A percentile compares a stretch with the other conserved stretches of the same genome.
Conservation (phyloP, 2,329 filamentous ascomycete genomes). For the Graphilbum ipis-grandicollis region DNA sequence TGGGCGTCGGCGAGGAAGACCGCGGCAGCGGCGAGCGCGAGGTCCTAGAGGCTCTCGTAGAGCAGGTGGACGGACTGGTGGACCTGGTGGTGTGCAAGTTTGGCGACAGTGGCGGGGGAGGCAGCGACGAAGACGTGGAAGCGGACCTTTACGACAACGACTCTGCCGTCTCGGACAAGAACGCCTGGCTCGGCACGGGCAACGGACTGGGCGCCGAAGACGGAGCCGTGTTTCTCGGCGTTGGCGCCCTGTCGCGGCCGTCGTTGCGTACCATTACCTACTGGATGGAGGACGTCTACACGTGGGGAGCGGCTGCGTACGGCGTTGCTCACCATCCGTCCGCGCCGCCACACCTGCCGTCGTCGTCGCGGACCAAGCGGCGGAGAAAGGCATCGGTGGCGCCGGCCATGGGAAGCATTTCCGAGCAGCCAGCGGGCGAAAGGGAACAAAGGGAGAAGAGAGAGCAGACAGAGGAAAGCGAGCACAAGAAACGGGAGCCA, state of each 20-base stretch:
- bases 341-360: constrained; percentile 40
- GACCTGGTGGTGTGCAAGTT: constrained; percentile 82
- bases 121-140: constrained; percentile 1
- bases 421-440: constrained; percentile 1
- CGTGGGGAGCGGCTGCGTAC: constrained; percentile 69
- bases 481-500: not conserved
- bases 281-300: constrained; percentile 83
- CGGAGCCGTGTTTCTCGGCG: constrained; percentile 72
- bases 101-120: constrained; percentile 28
- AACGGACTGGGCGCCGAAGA: constrained; percentile 53
- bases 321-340: constrained; percentile 66
- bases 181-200: constrained; percentile 56
- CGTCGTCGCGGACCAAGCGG: constrained; percentile 4
- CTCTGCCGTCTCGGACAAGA: constrained; percentile 7
- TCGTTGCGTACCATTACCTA: constrained; percentile 58
- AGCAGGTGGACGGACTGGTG: constrained; percentile 64
- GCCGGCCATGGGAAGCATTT: constrained; percentile 4
- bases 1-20: constrained; percentile 91
- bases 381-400: constrained; percentile 11
- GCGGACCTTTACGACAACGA: not conserved
- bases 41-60: constrained; percentile 76
- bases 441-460: not conserved
- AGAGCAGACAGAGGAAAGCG: too few relatives aligned
- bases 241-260: constrained; percentile 51
- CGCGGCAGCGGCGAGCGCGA: constrained; percentile 86